Evolutionary conservation across 2,329 filamentous ascomycete genomes (phyloP).

Genomic region (Cladophialophora bantiana): DNA sequence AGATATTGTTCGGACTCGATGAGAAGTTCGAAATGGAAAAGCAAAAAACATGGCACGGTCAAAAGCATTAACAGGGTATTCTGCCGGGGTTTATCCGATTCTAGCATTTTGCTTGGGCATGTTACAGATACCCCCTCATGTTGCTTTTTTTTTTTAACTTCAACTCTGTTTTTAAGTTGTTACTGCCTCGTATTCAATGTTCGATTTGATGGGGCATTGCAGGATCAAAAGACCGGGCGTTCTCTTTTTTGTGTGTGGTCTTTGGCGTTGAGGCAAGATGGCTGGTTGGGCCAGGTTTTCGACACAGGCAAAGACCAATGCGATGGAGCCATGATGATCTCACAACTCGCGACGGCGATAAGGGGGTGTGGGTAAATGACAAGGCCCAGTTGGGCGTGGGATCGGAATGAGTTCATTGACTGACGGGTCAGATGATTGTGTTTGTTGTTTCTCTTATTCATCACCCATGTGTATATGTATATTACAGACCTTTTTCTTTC

Average conservation of each 20-base stretch:
- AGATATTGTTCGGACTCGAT: not conserved
- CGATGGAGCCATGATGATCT: not conserved
- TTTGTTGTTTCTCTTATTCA: slow-evolving; percentile 2
- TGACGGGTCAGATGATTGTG: slow-evolving; percentile 3
- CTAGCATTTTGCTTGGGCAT: slow-evolving; percentile 28
- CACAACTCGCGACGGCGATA: not conserved
- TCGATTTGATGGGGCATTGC: not conserved
- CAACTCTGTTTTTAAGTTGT: not conserved
- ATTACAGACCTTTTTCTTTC: slow-evolving; percentile 11
- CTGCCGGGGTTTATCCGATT: slow-evolving; percentile 21
- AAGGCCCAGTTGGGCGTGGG: not conserved
- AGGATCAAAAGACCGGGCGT: not conserved
- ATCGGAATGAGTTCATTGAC: slow-evolving; percentile 6
- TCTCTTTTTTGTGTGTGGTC: not conserved
- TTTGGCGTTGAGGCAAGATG: slow-evolving; percentile 1
- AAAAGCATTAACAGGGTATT: slow-evolving; percentile 27
- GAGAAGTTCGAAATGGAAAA: slow-evolving; percentile 7
- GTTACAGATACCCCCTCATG: slow-evolving; percentile 35
- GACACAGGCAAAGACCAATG: not conserved
- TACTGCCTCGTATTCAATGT: too few relatives aligned
- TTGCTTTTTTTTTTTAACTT: slow-evolving; percentile 10
- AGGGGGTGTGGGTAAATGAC: not conserved
- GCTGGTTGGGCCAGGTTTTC: not conserved
- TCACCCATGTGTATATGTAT: slow-evolving; percentile 30
- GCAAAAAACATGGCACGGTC: slow-evolving; percentile 9